Evolutionary conservation across 495 filamentous ascomycete species (phyloP).

Genomic region (Penicillium lividum): DNA sequence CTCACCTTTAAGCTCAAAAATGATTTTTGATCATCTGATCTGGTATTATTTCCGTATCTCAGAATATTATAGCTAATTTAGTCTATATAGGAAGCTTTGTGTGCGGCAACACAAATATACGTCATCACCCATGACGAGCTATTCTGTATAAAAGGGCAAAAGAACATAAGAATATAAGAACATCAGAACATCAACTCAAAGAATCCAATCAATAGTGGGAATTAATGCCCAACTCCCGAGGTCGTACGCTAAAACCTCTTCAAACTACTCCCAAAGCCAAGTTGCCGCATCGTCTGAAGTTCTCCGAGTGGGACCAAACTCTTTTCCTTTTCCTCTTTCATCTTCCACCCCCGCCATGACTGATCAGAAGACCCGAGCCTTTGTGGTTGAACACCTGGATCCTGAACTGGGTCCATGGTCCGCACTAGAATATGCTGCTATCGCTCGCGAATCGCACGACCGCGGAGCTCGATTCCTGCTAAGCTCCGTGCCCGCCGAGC

Average conservation of each 20-base stretch:
- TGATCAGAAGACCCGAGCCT: constrained; percentile 55
- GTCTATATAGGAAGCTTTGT: not conserved
- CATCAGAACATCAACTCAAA: too few relatives aligned
- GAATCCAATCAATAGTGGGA: too few relatives aligned
- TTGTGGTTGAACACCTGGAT: constrained; percentile 92
- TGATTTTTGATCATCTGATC: not conserved
- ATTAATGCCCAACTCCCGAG: not conserved
- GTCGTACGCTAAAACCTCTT: too few relatives aligned
- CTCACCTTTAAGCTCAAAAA: not conserved
- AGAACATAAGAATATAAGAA: too few relatives aligned
- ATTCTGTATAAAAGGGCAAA: too few relatives aligned
- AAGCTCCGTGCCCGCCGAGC: constrained; percentile 71
- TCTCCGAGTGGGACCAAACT: constrained; percentile 10
- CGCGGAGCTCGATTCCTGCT: constrained; percentile 72
- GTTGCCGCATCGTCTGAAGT: constrained; percentile 11
- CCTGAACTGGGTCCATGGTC: constrained; percentile 95
- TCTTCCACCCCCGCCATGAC: constrained; percentile 25
- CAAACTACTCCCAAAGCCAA: not conserved
- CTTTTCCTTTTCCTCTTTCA: constrained; percentile 11
- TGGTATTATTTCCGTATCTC: not conserved
- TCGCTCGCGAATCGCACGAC: constrained; percentile 74
- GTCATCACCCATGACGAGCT: too few relatives aligned
- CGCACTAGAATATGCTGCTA: constrained; percentile 81
- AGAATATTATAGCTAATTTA: not conserved
- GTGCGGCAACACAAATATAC: not conserved